Evolutionary conservation across 306 rosid species (phyloP).

Genomic region (Trichosanthes truncata): DNA sequence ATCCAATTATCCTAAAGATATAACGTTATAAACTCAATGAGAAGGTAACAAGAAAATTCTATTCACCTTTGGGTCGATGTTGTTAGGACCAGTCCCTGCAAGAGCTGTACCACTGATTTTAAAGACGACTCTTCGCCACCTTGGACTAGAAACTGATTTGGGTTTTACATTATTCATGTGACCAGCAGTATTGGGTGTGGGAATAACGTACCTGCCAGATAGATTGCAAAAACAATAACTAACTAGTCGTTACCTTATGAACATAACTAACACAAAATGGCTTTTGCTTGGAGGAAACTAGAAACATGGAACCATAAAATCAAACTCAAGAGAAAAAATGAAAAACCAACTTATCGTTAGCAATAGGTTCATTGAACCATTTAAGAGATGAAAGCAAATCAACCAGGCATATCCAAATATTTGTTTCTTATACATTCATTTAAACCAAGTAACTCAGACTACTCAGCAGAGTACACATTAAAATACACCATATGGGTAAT

Average conservation of each 20-base stretch:
- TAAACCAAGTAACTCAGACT: not conserved
- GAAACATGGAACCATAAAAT: not conserved
- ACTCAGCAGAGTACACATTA: not conserved
- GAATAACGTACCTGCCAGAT: conserved; percentile 41
- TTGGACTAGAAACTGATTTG: conserved; percentile 46
- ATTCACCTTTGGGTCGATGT: conserved; percentile 74
- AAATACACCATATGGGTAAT: not conserved
- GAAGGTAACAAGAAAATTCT: not conserved
- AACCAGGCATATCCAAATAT: not conserved
- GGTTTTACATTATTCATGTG: conserved; percentile 49
- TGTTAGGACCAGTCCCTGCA: conserved; percentile 70
- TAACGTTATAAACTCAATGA: not conserved
- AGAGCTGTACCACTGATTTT: conserved; percentile 94
- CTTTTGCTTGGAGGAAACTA: not conserved
- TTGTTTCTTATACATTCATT: not conserved
- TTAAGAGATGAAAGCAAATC: not conserved
- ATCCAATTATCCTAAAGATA: not conserved
- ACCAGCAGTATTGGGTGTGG: conserved; percentile 44
- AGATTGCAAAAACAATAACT: not conserved
- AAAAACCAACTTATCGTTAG: not conserved
- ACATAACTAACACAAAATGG: not conserved
- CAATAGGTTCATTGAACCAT: not conserved
- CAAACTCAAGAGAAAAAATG: not conserved
- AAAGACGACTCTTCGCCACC: conserved; percentile 91
- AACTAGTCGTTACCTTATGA: not conserved